Evolutionary conservation across 2,329 filamentous ascomycete species (phyloP), one percentile per base, ranked within the genome.

Genomic region (Penicillium sp.): DNA sequence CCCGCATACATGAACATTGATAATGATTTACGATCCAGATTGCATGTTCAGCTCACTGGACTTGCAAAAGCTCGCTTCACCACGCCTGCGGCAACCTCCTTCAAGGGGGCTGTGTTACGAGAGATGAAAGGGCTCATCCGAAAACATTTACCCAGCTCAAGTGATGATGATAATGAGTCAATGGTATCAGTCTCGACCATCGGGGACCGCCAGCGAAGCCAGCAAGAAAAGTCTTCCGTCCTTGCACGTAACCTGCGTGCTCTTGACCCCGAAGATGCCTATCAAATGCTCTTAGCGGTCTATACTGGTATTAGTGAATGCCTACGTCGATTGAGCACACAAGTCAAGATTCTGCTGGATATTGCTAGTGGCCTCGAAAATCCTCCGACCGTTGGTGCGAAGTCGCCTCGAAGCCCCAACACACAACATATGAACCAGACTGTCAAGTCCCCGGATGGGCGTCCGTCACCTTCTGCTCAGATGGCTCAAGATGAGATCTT

Each of bases 331-430:
- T 79, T 97, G 8, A 92, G 91, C 19, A 93, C 92, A 0, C 93
- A 98, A 72, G 90, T 95, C 54, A 99, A 99, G 73, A 88, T 98
- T 10, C 77, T 99, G n/a, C 81, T 99, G 10, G 95, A 99, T 73
- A 90, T 96, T 21, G 95, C 93, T 1, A 96, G 92, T 71, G 75
- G 75, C 23, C 62, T 79, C 35, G 72, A 79, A 31, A 76, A 75
- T 14, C 77, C 79, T 3, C 67, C 74, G 3, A 61, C 65, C 59
- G 74, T 67, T 46, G 70, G 72, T 29, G 62, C 79, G 26, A 77
- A 75, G 57, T 83, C 82, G 1, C 81, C 77, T 14, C 75, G 74
- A 61, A 83, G 80, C 58, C 81, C 79, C 1, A 75, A 74, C 44
- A 58, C 72, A 3, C 73, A 77, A 37, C 77, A 69, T 16, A 72